Conservation (phyloP, 2,329 filamentous ascomycete genomes). For the Cytospora chrysosperma region DNA sequence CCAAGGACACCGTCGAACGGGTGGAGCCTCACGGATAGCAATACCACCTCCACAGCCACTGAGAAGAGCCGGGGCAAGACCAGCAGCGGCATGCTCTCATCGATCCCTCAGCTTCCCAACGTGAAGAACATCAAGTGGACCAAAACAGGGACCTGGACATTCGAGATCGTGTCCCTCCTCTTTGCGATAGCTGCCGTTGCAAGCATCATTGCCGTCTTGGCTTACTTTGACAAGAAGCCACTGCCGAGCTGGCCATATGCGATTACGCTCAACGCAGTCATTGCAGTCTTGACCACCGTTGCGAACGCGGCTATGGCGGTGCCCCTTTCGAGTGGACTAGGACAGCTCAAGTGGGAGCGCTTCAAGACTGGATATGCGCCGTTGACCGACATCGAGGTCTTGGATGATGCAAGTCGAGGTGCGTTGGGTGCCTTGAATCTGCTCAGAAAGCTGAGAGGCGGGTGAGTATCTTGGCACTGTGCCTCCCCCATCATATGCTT, state of each 20-base stretch:
- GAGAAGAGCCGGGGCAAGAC: background rate
- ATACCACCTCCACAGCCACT: background rate
- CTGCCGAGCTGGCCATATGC: constrained; percentile 34
- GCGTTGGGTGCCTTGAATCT: constrained; percentile 33
- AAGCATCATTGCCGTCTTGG: constrained; percentile 33
- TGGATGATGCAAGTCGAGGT: constrained; percentile 36
- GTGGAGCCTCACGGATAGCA: background rate
- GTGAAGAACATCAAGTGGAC: constrained; percentile 17
- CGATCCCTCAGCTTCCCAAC: background rate
- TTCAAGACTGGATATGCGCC: constrained; percentile 33
- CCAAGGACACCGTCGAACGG: background rate
- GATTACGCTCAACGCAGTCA: constrained; percentile 36
- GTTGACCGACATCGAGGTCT: constrained; percentile 34
- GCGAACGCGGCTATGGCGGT: constrained; percentile 33
- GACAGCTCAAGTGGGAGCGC: constrained; percentile 36
- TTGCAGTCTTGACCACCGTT: constrained; percentile 33
- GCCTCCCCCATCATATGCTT: background rate
- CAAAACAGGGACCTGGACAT: constrained; percentile 30
- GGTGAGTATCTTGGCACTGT: constrained; percentile 26
- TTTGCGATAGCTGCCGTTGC: constrained; percentile 31
- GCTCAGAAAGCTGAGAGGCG: constrained; percentile 30
- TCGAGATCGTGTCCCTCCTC: constrained; percentile 31
- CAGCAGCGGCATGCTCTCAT: background rate
- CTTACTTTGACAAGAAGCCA: constrained; percentile 31
- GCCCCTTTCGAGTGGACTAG: constrained; percentile 33